Evolutionary conservation across 768 basidiomycete genomes (phyloP).

Genomic region (Tulasnella calospora): DNA sequence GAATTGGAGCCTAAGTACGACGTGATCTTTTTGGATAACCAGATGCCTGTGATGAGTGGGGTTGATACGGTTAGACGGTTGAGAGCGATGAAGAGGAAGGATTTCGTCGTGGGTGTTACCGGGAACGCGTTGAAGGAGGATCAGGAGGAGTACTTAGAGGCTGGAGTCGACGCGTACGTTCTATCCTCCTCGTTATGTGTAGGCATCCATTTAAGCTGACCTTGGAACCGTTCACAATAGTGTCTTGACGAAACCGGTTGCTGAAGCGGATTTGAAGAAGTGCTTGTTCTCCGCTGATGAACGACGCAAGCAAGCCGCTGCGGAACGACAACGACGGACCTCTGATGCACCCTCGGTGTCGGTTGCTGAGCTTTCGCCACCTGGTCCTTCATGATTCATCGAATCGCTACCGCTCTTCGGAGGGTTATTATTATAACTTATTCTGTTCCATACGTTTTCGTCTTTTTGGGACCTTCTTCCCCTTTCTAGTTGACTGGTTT

Average conservation of each 20-base stretch:
- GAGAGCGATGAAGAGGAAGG: conserved; percentile 30
- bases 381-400: not conserved
- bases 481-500: not conserved
- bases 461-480: not conserved
- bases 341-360: not conserved
- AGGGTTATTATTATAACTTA: not conserved
- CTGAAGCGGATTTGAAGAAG: conserved; percentile 23
- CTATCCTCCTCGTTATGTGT: not conserved
- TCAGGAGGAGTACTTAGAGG: conserved; percentile 32
- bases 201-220: not conserved
- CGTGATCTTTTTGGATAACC: conserved; percentile 35
- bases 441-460: not conserved
- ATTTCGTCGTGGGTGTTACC: conserved; percentile 35
- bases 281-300: conserved; percentile 20
- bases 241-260: conserved; percentile 28
- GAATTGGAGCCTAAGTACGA: conserved; percentile 31
- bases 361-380: not conserved
- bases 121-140: conserved; percentile 34
- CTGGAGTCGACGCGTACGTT: conserved; percentile 32
- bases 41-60: conserved; percentile 32
- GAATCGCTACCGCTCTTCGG: not conserved
- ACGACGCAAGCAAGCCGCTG: not conserved
- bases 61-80: conserved; percentile 32
- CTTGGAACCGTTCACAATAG: not conserved
- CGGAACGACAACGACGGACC: conserved; percentile 1